Evolutionary conservation across 2,329 filamentous ascomycete genomes (phyloP).

Genomic region (Aspergillus felis): DNA sequence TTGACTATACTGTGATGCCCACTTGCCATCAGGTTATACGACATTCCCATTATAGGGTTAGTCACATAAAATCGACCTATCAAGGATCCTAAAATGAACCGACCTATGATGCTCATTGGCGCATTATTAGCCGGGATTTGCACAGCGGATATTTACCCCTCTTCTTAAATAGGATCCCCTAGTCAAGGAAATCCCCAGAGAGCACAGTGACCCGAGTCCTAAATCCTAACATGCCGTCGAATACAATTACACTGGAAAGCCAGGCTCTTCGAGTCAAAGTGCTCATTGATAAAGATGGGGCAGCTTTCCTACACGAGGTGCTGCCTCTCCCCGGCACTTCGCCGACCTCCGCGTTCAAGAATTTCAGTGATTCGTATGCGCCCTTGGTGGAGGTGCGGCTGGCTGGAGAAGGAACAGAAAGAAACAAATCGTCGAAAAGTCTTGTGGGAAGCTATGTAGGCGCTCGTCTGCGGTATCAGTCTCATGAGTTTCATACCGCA

Average conservation of each 20-base stretch:
- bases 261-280: slow-evolving; percentile 1
- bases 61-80: not conserved
- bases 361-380: slow-evolving; percentile 3
- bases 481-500: slow-evolving; percentile 6
- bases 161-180: not conserved
- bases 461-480: slow-evolving; percentile 19
- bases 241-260: slow-evolving; percentile 5
- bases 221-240: not conserved
- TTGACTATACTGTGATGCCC: too few relatives aligned
- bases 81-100: not conserved
- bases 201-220: not conserved
- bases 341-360: not conserved
- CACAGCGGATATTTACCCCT: not conserved
- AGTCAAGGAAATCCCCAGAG: not conserved
- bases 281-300: slow-evolving; percentile 2
- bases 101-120: not conserved
- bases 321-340: not conserved
- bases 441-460: slow-evolving; percentile 22
- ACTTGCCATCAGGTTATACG: too few relatives aligned
- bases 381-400: slow-evolving; percentile 21
- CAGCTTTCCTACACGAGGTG: slow-evolving; percentile 5
- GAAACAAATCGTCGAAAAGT: slow-evolving; percentile 23
- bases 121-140: not conserved
- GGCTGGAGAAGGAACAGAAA: slow-evolving; percentile 21
- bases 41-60: not conserved